phyloP scores from a whole-genome alignment of 2,329 filamentous ascomycete genomes.

The Cladophialophora chaetospira region DNA sequence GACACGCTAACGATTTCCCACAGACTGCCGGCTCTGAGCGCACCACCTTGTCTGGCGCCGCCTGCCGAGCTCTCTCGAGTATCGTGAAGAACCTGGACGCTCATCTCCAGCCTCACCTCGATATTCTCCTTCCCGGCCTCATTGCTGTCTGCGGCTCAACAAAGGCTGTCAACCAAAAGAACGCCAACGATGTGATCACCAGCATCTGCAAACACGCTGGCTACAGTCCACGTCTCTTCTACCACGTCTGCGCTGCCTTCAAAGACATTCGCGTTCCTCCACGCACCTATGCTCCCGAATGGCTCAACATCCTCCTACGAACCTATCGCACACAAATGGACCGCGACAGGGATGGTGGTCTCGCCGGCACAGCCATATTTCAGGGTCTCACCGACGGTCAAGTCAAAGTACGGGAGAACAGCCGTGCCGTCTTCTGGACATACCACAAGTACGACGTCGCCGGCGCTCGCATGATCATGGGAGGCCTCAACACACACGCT shows the following conservation, averaged over 20 bases:
- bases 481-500: conserved; percentile 73
- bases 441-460: conserved; percentile 78
- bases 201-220: conserved; percentile 76
- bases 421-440: conserved; percentile 82
- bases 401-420: conserved; percentile 82
- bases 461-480: conserved; percentile 80
- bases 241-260: conserved; percentile 78
- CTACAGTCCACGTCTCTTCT: conserved; percentile 77
- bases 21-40: conserved; percentile 29
- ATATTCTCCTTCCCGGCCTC: conserved; percentile 59
- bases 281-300: conserved; percentile 74
- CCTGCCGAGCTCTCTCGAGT: conserved; percentile 23
- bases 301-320: conserved; percentile 79
- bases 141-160: conserved; percentile 87
- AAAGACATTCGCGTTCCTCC: conserved; percentile 94
- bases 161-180: conserved; percentile 88
- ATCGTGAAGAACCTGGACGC: conserved; percentile 27
- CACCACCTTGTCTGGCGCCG: conserved; percentile 31
- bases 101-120: conserved; percentile 31
- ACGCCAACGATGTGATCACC: conserved; percentile 79
- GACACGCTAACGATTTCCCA: background rate
- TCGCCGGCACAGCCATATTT: conserved; percentile 84
- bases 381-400: conserved; percentile 89
- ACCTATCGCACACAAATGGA: conserved; percentile 80
- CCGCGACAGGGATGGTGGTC: conserved; percentile 77